These are phyloP conservation scores for Albizia julibrissin DNA, from an alignment of 306 rosid genomes.

Conservation along the genomic window DNA sequence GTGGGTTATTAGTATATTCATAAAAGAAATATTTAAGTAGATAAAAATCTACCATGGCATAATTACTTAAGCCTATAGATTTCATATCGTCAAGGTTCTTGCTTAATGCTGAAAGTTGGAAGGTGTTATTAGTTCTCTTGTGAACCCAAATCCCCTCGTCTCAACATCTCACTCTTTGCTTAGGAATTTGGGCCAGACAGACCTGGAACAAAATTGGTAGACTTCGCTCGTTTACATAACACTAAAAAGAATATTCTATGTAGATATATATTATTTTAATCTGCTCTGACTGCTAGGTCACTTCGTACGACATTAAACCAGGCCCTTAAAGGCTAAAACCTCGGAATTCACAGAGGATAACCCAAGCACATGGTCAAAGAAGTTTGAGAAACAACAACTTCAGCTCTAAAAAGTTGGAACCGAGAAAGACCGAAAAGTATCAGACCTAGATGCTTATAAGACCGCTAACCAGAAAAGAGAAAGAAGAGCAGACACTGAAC, in stretches of 20 bases:
- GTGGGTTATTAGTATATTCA: not conserved
- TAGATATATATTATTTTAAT: constrained; percentile 1
- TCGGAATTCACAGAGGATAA: not conserved
- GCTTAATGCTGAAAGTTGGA: constrained; percentile 18
- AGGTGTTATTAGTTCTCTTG: constrained; percentile 18
- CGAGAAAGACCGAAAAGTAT: not conserved
- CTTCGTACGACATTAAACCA: not conserved
- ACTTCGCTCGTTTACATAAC: constrained; percentile 4
- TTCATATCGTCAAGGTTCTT: constrained; percentile 17
- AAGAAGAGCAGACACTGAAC: not conserved
- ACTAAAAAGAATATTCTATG: not conserved
- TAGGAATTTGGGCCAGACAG: constrained; percentile 25
- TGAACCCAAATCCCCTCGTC: constrained; percentile 29
- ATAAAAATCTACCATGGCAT: constrained; percentile 14
- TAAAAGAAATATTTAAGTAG: not conserved
- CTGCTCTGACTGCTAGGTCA: not conserved
- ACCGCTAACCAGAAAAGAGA: not conserved
- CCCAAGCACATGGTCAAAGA: not conserved
- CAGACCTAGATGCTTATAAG: not conserved
- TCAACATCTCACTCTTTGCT: not conserved
- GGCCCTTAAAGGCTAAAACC: not conserved
- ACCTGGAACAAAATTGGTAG: constrained; percentile 28
- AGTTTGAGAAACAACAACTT: not conserved
- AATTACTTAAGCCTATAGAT: constrained; percentile 24
- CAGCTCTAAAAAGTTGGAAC: not conserved